Base-by-base conservation (phyloP, 2,329 filamentous ascomycete species). In the Penicillium sp. region DNA sequence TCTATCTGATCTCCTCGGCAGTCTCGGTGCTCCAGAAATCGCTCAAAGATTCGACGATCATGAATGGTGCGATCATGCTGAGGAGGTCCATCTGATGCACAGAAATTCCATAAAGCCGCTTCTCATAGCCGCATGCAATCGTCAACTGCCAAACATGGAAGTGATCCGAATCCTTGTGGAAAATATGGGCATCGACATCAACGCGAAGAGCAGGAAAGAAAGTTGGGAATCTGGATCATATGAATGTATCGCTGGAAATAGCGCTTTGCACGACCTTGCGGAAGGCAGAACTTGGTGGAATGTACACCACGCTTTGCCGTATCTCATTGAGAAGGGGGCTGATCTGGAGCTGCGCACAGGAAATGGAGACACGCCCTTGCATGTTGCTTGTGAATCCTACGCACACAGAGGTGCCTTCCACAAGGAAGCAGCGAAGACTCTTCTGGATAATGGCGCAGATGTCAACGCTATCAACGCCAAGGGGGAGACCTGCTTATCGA, bases 271-370 rank as follows among this genome's bases (percentile, higher is more conserved):
- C 49, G 18, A 43, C 1, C 49, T 60, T 3, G 49, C 55, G 5
- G 8, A 5, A 8, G 55, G 57, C 1, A 18, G 2, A 4, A 16
- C 2, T 5, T 60, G 57, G 55, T 60, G 57, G 57, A 43, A 54
- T 42, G 55, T 60, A 11, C 22, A 49, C 4, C 11, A 58, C 18
- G 57, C 55, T 8, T 31, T 58, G 43, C 57, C 55, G 11, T 58
- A 60, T 11, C 29, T 63, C 16, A 50, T 63, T 29, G 6, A 49
- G 34, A 50, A 53, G 38, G 57, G 55, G 4, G 59, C 54, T 5
- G 43, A 58, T 47, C 14, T 58, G 13, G 50, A 58, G 2, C 29
- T 56, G 10, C 54, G 60, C 13, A 34, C 55, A 18, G 6, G 13
- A 4, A 4, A 54, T 2, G 55, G 55, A 5, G n/a, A 32, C 3